phyloP scores from a whole-genome alignment of 441 rosid genomes.

The Raphanus hybrid region DNA sequence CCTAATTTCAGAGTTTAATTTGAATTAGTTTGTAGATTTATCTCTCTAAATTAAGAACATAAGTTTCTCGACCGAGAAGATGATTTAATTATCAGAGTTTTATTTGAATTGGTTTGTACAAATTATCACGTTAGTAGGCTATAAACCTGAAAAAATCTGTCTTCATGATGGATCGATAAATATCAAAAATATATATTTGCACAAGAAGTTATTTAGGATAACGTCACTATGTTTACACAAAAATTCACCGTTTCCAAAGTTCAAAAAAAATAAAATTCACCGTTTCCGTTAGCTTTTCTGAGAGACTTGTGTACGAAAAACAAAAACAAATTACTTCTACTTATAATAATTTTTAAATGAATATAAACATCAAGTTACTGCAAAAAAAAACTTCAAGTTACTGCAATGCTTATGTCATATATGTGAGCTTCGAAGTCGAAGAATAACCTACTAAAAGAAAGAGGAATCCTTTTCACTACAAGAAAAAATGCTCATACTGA shows the following conservation, averaged over 20 bases:
- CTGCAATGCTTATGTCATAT: constrained; percentile 25
- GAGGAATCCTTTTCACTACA: constrained; percentile 21
- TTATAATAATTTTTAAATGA: constrained; percentile 21
- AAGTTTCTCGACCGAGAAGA: too few species aligned
- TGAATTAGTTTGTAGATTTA: too few species aligned
- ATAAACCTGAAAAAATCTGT: constrained; percentile 1
- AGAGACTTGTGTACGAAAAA: background rate
- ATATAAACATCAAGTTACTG: constrained; percentile 17
- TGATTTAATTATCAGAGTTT: background rate
- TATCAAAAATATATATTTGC: background rate
- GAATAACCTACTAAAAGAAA: constrained; percentile 29
- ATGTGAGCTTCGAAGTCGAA: constrained; percentile 26
- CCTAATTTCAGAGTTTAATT: too few species aligned
- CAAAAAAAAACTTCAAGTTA: constrained; percentile 2
- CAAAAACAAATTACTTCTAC: background rate
- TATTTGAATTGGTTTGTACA: background rate
- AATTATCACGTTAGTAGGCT: background rate
- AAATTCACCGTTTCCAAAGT: background rate
- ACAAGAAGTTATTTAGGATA: background rate
- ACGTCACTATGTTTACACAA: background rate
- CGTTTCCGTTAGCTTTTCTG: background rate
- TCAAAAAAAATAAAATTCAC: background rate
- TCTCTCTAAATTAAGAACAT: too few species aligned
- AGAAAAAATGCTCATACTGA: too few species aligned
- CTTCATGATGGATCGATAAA: background rate